Evolutionary conservation across 1,139 yeast species (phyloP), one percentile per base, ranked within the genome.

Genomic region (Protomyces inundatus): DNA sequence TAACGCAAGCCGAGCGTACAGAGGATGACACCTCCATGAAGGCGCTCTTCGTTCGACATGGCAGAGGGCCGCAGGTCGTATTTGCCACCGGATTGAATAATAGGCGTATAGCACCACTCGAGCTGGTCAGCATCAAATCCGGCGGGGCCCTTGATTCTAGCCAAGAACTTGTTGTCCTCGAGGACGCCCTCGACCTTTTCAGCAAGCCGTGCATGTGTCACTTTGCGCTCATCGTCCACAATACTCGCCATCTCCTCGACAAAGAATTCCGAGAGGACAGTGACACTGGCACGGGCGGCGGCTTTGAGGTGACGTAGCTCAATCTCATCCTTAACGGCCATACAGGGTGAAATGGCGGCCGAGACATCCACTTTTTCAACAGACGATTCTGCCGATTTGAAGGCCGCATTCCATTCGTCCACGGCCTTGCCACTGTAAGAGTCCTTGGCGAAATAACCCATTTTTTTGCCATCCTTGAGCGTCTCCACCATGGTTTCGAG

Each of bases 91-190:
- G 95, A 87, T 76, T 91, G 96, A 66, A 93, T 82, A 65, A 90
- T 88, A 37, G 98, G 98, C 56, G 90, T 84, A 75, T 90, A 90
- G 70, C 97, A 88, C 97, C 97, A 93, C 75, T 93, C 98, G 45
- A 93, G 77, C 68, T 85, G 84, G 67, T 84, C 85, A 3, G 87
- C 80, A 71, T 90, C 96, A 70, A 90, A 60, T 12, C 52, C 46
- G n/a, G 64, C 9, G 2, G 54, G 58, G 33, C 51, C 51, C 50
- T 48, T 46, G 14, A 58, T 61, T 48, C 48, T 46, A n/a, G 73
- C 76, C 74, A 87, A 83, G 79, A 90, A 88, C 71, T 83, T 85
- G 66, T 81, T 80, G 70, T 84, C 88, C 69, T 90, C 97, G 69
- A 93, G 87, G 73, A 86, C 87, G 72, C 81, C 84, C 73, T 91